Evolutionary conservation across 2,329 filamentous ascomycete species (phyloP), one percentile per base, ranked within the genome.

Genomic region (Clonostachys rosea): DNA sequence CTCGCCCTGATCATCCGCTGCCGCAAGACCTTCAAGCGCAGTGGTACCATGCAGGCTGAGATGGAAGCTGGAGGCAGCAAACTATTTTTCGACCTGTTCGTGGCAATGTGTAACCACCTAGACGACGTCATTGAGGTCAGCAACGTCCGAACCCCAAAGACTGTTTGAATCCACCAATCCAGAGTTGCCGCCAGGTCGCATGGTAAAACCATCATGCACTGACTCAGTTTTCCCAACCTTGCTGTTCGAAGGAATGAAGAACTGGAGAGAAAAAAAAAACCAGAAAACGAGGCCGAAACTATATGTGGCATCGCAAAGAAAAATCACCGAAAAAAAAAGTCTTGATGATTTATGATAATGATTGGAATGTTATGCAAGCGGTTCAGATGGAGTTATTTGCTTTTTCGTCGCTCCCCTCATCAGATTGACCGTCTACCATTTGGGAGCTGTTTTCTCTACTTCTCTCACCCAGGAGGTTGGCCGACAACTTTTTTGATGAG

Each of bases 71-170:
- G 91, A 68, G 91, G 74, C 62, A 79, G 83, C 73, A 91, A 91
- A 79, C 79, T 96, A 74, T 96, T 94, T 80, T 97, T 97, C 75
- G 91, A 96, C 79, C 78, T 97, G 70, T 97, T 96, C 70, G 91
- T 96, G 66, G 91, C 91, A 62, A 89, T 96, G 86, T 95, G 90
- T 79, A 96, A 96, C 74, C 91, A 96, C 76, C 87, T 96, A 64
- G 91, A 96, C 80, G 91, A 96, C 71, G 84, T 96, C 72, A 86
- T 89, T 72, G 90, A 94, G 66, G 84, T 89, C 70, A 86, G 81
- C 81, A 87, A 84, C 67, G 80, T 77, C 64, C 71, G 75, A 54
- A 76, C 76, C 51, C 78, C 79, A 50, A 76, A 71, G 70, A 79
- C 76, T 44, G 73, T 81, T 65, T 82, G 64, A 79, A 54, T 50